phyloP scores from a whole-genome alignment of 306 rosid species.

The Corylus avellana region DNA sequence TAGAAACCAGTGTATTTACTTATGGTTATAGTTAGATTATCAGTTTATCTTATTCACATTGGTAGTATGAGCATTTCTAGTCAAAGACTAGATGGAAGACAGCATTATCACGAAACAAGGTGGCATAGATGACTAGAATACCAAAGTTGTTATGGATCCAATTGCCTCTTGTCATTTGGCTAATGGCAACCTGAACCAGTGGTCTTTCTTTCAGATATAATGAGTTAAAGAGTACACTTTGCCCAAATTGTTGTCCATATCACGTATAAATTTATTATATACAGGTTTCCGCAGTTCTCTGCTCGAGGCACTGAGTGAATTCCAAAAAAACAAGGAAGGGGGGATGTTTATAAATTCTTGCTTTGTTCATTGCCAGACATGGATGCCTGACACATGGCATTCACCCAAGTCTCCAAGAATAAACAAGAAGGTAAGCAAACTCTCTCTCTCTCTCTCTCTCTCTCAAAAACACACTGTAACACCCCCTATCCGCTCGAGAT shows the following conservation, averaged over 20 bases:
- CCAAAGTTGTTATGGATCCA: background rate
- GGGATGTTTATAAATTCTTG: constrained; percentile 88
- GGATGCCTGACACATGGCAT: constrained; percentile 75
- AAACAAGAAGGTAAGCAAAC: constrained; percentile 54
- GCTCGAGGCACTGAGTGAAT: constrained; percentile 62
- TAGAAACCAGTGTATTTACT: background rate
- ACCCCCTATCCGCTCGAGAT: too few species aligned
- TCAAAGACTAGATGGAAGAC: background rate
- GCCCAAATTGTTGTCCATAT: constrained; percentile 16
- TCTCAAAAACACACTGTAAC: too few species aligned
- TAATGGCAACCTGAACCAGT: background rate
- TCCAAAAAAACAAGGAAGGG: constrained; percentile 54
- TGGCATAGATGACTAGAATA: background rate
- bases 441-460: background rate
- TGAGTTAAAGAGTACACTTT: background rate
- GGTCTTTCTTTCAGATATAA: background rate
- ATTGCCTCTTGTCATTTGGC: background rate
- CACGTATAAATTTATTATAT: constrained; percentile 25
- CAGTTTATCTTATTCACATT: background rate
- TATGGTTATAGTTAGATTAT: background rate
- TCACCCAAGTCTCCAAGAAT: constrained; percentile 80
- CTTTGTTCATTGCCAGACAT: constrained; percentile 88
- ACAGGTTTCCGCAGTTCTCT: constrained; percentile 81
- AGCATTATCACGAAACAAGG: background rate
- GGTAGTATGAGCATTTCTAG: constrained; percentile 5